phyloP scores from a whole-genome alignment of 2,329 filamentous ascomycete species.

The Monosporascus sp. region DNA sequence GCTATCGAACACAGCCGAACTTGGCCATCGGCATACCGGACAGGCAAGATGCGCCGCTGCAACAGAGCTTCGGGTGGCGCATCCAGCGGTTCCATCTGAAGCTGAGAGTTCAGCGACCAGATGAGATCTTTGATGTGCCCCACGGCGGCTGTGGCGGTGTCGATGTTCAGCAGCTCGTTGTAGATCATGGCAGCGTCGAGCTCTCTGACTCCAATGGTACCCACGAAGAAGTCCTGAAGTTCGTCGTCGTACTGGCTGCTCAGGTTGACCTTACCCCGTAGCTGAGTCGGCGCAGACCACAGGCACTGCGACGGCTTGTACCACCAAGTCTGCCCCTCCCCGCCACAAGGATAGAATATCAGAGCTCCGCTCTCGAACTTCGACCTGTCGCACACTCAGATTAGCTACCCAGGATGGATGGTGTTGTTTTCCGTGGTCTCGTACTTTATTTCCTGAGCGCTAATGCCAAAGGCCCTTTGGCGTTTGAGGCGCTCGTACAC shows the following conservation, averaged over 20 bases:
- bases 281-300: slow-evolving; percentile 27
- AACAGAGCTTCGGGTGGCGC: not conserved
- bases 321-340: slow-evolving; percentile 17
- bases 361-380: slow-evolving; percentile 7
- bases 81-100: slow-evolving; percentile 9
- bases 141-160: not conserved
- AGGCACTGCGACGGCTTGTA: slow-evolving; percentile 25
- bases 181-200: slow-evolving; percentile 7
- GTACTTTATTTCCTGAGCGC: not conserved
- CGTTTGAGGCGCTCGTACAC: not conserved
- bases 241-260: slow-evolving; percentile 6
- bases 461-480: not conserved
- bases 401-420: not conserved
- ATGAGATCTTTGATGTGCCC: slow-evolving; percentile 26
- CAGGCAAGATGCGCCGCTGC: slow-evolving; percentile 19
- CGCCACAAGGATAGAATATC: slow-evolving; percentile 6
- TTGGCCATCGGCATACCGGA: slow-evolving; percentile 12
- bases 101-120: slow-evolving; percentile 27
- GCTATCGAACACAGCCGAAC: slow-evolving; percentile 5
- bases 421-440: no score
- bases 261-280: slow-evolving; percentile 21
- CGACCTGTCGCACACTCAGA: slow-evolving; percentile 3
- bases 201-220: slow-evolving; percentile 1
- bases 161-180: slow-evolving; percentile 4
- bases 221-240: slow-evolving; percentile 2